A percentile compares a stretch with the other conserved stretches of the same genome.
Evolutionary conservation across 2,329 filamentous ascomycete genomes (phyloP).

Genomic region (Diaporthe ilicicola): DNA sequence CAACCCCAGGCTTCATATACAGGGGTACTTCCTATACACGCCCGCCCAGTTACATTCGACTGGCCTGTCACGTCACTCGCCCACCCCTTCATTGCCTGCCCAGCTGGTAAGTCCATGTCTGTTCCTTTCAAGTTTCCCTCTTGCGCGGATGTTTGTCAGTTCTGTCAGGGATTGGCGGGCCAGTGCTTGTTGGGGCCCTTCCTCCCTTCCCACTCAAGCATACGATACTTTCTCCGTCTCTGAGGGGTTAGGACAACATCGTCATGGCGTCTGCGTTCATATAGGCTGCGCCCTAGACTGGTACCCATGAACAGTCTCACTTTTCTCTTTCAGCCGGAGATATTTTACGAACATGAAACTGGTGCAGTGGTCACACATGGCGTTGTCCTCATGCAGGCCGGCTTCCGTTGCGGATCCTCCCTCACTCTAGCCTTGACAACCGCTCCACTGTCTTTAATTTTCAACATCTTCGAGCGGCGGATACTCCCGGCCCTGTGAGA

Average conservation of each 20-base stretch:
- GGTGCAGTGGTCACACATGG: conserved; percentile 12
- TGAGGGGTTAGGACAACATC: not conserved
- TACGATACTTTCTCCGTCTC: not conserved
- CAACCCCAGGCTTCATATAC: not conserved
- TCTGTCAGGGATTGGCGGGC: not conserved
- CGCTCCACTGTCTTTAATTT: not conserved
- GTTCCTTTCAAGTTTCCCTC: not conserved
- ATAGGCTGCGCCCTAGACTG: not conserved
- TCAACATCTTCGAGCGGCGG: not conserved
- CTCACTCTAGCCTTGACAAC: not conserved
- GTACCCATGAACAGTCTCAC: not conserved
- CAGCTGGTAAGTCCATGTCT: conserved; percentile 11
- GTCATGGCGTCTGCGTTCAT: not conserved
- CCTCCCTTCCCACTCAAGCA: not conserved
- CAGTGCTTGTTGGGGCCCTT: not conserved
- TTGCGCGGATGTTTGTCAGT: not conserved
- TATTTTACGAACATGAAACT: not conserved
- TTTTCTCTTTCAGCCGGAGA: not conserved
- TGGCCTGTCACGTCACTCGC: not conserved
- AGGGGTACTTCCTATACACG: not conserved
- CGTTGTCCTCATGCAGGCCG: not conserved
- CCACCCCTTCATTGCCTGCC: not conserved
- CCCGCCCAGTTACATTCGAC: not conserved
- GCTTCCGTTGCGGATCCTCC: not conserved
- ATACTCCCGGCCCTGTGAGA: not conserved